Evolutionary conservation across 2,329 filamentous ascomycete species (phyloP), one percentile per base, ranked within the genome.

Genomic region (Phialophora verrucosa): DNA sequence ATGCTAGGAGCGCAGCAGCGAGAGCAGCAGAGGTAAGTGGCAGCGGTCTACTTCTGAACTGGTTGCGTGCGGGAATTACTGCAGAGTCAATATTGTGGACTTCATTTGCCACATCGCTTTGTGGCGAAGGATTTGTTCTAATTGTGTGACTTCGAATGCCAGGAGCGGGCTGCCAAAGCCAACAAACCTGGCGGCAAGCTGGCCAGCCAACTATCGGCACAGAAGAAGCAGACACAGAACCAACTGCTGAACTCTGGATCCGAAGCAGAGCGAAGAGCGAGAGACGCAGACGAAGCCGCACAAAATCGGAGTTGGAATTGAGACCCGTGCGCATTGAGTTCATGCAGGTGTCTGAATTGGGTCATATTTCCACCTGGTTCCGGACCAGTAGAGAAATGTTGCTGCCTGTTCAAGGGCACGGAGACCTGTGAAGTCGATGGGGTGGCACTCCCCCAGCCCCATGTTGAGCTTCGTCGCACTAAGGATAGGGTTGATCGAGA

Each of bases 21-120:
- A 86, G 87, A 70, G 93, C 93, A 60, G 93, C 93, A 67, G 91
- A 96, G 88, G 93, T 96, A 78, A 76, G 87, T 61, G 27, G 20
- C 55, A 57, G 56, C 8, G 7, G 8, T 6, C 2, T 49, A n/a
- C 29, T 27, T 14, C 29, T 44, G 53, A 56, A 29, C 29, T 35
- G 8, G 29, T 29, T 25, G 11, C 14, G 53, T 11, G 27, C 14
- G 27, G 14, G 11, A n/a, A 12, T 27, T 44, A 44, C 5, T 14
- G 42, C 53, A 11, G 20, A 29, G 20, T n/a, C 49, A 14, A 27
- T 27, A 29, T 29, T 29, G 20, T 27, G 49, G 20, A 17, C 10
- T 51, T 17, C 17, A n/a, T 8, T 44, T 44, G n/a, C 38, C 38
- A 44, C 38, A 5, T 44, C 38, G 14, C 1, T 44, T 44, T 20